These are phyloP conservation scores for Gryganskiella cystojenkinii DNA, from an alignment of 192 early-diverging fungal species.

Conservation along the genomic window DNA sequence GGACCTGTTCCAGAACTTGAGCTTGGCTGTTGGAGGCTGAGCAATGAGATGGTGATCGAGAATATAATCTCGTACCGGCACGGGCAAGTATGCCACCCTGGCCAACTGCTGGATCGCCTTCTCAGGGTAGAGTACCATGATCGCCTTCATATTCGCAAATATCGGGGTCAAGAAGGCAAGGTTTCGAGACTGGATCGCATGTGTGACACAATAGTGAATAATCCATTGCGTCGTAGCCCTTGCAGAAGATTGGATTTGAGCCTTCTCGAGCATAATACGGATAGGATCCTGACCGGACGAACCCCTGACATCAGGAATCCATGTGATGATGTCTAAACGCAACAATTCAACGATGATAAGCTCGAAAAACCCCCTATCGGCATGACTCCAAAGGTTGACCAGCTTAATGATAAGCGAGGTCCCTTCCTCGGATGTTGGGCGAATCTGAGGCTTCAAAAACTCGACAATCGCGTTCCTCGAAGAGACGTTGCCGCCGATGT, in stretches of 20 bases:
- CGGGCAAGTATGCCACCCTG: slow-evolving; percentile 3
- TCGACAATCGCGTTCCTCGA: not conserved
- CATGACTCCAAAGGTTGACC: not conserved
- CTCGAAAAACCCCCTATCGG: not conserved
- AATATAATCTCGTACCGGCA: not conserved
- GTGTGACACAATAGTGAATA: slow-evolving; percentile 16
- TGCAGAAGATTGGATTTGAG: not conserved
- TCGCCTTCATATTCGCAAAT: not conserved
- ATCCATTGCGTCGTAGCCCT: slow-evolving; percentile 1
- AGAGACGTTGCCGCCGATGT: not conserved
- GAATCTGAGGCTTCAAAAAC: slow-evolving; percentile 1
- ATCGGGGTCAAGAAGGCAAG: slow-evolving; percentile 7
- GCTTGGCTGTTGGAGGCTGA: not conserved
- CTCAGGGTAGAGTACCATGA: slow-evolving; percentile 1
- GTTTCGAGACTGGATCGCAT: slow-evolving; percentile 1
- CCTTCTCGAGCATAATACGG: not conserved
- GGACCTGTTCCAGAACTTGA: not conserved
- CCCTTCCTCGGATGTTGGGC: not conserved
- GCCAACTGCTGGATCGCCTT: not conserved
- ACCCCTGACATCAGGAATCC: slow-evolving; percentile 12
- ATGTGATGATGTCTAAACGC: not conserved
- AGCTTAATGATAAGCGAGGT: not conserved
- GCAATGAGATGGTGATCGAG: slow-evolving; percentile 3
- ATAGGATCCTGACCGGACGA: slow-evolving; percentile 1
- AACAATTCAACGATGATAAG: not conserved